Conservation (phyloP, 352 stramenopile species). For the Pythium apleroticum region DNA sequence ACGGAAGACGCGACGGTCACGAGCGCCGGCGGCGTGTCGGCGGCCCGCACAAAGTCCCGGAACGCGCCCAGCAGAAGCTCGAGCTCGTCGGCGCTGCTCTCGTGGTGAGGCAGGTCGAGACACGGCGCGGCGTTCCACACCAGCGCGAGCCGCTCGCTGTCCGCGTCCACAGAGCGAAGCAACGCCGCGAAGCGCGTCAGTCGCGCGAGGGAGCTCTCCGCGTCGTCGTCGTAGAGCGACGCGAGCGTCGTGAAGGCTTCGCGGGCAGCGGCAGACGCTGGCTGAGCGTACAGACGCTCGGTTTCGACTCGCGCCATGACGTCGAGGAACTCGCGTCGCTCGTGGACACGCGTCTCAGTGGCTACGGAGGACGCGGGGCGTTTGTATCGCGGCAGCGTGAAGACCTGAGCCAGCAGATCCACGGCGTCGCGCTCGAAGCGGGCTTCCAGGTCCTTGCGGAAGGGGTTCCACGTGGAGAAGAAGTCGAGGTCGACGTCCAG, state of each 20-base stretch:
- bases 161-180: neutral
- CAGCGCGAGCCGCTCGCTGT: constrained; percentile 27
- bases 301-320: constrained; percentile 39
- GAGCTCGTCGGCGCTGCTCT: constrained; percentile 59
- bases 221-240: constrained; percentile 33
- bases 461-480: constrained; percentile 88
- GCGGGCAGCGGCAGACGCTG: neutral
- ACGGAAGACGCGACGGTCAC: constrained; percentile 85
- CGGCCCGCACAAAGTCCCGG: constrained; percentile 32
- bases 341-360: constrained; percentile 25
- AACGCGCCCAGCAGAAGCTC: constrained; percentile 38
- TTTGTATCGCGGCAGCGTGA: constrained; percentile 44
- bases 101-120: constrained; percentile 68
- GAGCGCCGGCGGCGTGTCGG: constrained; percentile 44
- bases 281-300: constrained; percentile 13
- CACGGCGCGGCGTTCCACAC: constrained; percentile 58
- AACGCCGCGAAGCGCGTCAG: constrained; percentile 5
- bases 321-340: constrained; percentile 35
- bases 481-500: constrained; percentile 91
- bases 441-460: constrained; percentile 60
- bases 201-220: neutral
- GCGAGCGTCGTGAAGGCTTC: constrained; percentile 20
- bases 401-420: constrained; percentile 37
- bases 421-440: neutral
- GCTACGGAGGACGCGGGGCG: constrained; percentile 9